Evolutionary conservation across 1,139 yeast species (phyloP).

Genomic region (Nakaseomyces glabratus): DNA sequence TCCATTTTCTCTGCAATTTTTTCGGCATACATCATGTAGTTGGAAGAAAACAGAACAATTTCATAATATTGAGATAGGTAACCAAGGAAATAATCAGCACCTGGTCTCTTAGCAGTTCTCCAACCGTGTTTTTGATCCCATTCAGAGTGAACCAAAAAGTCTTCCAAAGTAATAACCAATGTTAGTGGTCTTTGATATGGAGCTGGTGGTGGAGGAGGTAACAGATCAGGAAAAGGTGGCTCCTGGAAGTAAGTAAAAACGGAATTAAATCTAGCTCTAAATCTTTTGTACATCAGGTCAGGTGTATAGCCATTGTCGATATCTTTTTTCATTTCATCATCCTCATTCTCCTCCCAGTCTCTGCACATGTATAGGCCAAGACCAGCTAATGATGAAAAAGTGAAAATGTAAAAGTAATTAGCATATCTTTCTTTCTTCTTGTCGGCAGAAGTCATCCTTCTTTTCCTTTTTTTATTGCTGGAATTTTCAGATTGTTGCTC

Average conservation of each 20-base stretch:
- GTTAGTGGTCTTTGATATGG: constrained; percentile 92
- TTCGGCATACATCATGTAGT: constrained; percentile 80
- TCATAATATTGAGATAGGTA: constrained; percentile 93
- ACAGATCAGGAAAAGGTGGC: constrained; percentile 84
- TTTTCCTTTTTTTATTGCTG: constrained; percentile 24
- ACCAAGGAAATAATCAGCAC: constrained; percentile 91
- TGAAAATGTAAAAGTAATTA: constrained; percentile 54
- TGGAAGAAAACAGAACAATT: constrained; percentile 80
- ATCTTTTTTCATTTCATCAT: constrained; percentile 43
- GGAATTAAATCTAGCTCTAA: constrained; percentile 61
- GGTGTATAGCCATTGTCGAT: constrained; percentile 66
- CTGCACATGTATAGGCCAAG: constrained; percentile 63
- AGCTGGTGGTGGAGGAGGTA: constrained; percentile 88
- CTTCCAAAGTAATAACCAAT: constrained; percentile 80
- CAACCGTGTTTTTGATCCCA: constrained; percentile 93
- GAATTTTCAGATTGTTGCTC: constrained; percentile 26
- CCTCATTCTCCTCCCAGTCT: constrained; percentile 79
- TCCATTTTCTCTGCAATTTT: constrained; percentile 79
- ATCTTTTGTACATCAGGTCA: constrained; percentile 54
- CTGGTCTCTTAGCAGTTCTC: constrained; percentile 99
- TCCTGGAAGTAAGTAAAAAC: constrained; percentile 81
- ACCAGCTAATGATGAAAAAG: constrained; percentile 58
- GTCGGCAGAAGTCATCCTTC: constrained; percentile 58
- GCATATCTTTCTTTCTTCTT: constrained; percentile 59
- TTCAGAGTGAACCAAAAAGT: constrained; percentile 77